A percentile compares a stretch with the other conserved stretches of the same genome.
These are phyloP conservation scores for Pyrenochaeta sp. DNA, from an alignment of 2,329 filamentous ascomycete genomes.

Conservation along the genomic window DNA sequence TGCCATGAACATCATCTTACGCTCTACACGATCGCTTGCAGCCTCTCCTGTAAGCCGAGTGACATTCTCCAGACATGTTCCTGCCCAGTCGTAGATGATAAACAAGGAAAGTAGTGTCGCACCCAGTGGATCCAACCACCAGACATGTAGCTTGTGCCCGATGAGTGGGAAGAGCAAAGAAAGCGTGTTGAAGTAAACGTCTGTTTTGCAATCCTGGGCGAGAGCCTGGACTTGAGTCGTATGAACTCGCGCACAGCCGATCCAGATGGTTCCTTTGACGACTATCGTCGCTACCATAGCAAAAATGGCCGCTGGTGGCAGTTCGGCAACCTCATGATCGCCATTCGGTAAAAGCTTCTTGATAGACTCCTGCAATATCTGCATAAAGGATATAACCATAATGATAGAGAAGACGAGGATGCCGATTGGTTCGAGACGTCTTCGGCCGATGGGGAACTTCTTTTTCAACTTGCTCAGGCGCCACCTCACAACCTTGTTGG, in stretches of 20 bases:
- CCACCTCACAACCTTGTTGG: conserved; percentile 67
- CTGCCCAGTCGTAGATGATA: conserved; percentile 74
- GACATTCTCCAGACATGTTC: conserved; percentile 67
- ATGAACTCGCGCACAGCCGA: conserved; percentile 66
- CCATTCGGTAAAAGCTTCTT: conserved; percentile 62
- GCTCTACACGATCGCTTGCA: conserved; percentile 58
- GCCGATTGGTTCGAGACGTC: conserved; percentile 66
- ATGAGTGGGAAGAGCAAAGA: conserved; percentile 69
- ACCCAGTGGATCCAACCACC: conserved; percentile 72
- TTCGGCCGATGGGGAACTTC: conserved; percentile 62
- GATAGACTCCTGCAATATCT: conserved; percentile 68
- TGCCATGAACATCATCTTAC: conserved; percentile 67
- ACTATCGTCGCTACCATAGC: conserved; percentile 66
- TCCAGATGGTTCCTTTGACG: conserved; percentile 67
- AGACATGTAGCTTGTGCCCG: conserved; percentile 64
- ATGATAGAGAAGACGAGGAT: conserved; percentile 69
- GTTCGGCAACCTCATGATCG: conserved; percentile 56
- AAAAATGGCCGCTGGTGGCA: conserved; percentile 62
- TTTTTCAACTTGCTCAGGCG: conserved; percentile 58
- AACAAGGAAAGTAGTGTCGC: conserved; percentile 69
- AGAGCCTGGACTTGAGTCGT: conserved; percentile 71
- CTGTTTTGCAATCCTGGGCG: conserved; percentile 67
- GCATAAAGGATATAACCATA: conserved; percentile 69
- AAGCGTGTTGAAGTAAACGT: conserved; percentile 70
- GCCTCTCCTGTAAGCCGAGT: conserved; percentile 66